Percentiles rank a stretch among this genome's conserved stretches.
phyloP scores from a whole-genome alignment of 257 asterid species.

The Nemophila menziesii region DNA sequence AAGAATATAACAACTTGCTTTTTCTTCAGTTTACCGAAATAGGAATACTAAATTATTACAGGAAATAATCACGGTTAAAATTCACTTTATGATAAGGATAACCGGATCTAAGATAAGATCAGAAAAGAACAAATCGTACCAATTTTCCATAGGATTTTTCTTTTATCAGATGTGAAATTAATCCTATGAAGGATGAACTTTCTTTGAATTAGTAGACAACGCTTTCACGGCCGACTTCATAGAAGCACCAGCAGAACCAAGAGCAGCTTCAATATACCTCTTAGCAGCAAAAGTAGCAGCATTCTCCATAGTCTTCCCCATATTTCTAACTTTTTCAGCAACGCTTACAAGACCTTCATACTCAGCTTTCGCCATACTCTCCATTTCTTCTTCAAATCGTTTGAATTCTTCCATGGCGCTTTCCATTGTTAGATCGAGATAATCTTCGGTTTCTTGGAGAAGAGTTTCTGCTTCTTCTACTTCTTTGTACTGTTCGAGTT shows the following conservation, averaged over 20 bases:
- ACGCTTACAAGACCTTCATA: constrained; percentile 28
- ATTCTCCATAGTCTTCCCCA: constrained; percentile 52
- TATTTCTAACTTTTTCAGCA: constrained; percentile 44
- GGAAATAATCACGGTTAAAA: too few species aligned
- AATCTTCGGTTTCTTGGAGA: constrained; percentile 42
- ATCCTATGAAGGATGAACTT: constrained; percentile 84
- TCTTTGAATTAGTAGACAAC: constrained; percentile 38
- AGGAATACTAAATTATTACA: too few species aligned
- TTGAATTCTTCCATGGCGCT: constrained; percentile 80
- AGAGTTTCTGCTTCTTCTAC: constrained; percentile 22
- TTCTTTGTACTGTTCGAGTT: constrained; percentile 39
- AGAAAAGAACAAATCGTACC: too few species aligned
- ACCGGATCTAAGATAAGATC: too few species aligned
- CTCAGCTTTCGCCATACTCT: constrained; percentile 28
- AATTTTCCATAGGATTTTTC: too few species aligned
- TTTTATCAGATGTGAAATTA: too few species aligned
- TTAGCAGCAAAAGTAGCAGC: constrained; percentile 54
- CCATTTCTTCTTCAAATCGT: constrained; percentile 72
- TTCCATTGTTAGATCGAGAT: constrained; percentile 68
- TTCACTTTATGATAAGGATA: too few species aligned
- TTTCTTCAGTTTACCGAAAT: too few species aligned
- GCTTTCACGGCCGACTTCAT: constrained; percentile 67
- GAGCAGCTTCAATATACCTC: constrained; percentile 72
- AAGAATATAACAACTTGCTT: too few species aligned
- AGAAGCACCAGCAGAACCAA: constrained; percentile 60